Evolutionary conservation across 2,329 filamentous ascomycete genomes (phyloP).

Genomic region (Fusarium hainanense): DNA sequence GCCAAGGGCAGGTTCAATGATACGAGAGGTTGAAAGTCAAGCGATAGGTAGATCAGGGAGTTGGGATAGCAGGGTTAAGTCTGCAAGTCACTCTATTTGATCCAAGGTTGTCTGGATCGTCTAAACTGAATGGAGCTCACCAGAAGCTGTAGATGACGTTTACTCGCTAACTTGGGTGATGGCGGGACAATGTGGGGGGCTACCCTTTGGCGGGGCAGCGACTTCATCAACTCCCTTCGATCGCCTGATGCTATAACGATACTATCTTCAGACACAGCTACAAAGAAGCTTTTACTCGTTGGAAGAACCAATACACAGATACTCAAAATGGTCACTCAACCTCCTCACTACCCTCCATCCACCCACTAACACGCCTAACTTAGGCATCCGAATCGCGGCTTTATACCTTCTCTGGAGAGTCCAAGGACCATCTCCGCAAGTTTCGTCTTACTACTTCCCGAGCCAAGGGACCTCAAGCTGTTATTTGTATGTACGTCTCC

Average conservation of each 20-base stretch:
- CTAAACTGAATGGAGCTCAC: constrained; percentile 10
- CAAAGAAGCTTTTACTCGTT: not conserved
- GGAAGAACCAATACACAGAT: not conserved
- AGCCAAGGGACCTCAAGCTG: constrained; percentile 85
- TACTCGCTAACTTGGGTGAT: constrained; percentile 19
- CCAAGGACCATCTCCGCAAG: constrained; percentile 89
- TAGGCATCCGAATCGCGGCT: constrained; percentile 82
- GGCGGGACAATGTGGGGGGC: constrained; percentile 31
- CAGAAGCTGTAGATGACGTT: constrained; percentile 33
- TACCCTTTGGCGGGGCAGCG: constrained; percentile 33
- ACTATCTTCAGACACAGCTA: not conserved
- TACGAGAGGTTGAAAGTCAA: constrained; percentile 9
- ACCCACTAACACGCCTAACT: constrained; percentile 27
- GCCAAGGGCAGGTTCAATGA: not conserved
- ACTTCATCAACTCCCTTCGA: constrained; percentile 14
- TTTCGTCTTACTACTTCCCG: constrained; percentile 93
- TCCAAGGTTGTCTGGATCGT: constrained; percentile 16
- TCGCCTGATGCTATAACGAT: constrained; percentile 26
- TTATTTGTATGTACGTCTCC: constrained; percentile 82
- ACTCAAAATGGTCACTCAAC: constrained; percentile 31
- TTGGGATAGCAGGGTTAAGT: not conserved
- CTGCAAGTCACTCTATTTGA: constrained; percentile 20
- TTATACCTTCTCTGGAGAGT: constrained; percentile 92
- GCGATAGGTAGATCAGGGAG: not conserved
- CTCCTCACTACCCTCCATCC: not conserved